Evolutionary conservation across 805 yeast genomes (phyloP).

Genomic region (Candida broadrunensis): DNA sequence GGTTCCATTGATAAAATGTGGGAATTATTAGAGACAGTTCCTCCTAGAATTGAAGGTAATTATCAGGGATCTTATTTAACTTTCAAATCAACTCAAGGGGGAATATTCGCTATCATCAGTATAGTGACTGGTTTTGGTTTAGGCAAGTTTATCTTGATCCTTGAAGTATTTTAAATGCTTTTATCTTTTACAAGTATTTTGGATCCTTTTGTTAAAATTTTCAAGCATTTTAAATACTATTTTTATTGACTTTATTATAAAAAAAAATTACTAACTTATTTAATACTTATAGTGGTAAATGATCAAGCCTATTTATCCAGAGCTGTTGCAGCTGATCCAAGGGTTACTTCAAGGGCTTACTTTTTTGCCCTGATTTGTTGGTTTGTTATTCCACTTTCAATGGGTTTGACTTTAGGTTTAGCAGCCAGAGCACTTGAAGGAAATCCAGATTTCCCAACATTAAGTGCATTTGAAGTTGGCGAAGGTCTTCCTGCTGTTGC

Average conservation of each 20-base stretch:
- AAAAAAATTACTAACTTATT: too few species aligned
- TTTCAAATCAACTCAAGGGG: conserved; percentile 18
- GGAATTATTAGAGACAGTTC: conserved; percentile 15
- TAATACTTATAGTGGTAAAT: conserved; percentile 13
- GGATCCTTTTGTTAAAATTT: too few species aligned
- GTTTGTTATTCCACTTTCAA: conserved; percentile 23
- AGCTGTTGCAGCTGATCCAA: conserved; percentile 22
- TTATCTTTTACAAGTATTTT: too few species aligned
- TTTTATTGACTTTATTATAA: too few species aligned
- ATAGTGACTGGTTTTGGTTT: conserved; percentile 21
- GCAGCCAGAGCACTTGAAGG: conserved; percentile 31
- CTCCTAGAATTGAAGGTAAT: conserved; percentile 12
- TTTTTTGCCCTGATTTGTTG: conserved; percentile 21
- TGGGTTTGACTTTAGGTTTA: conserved; percentile 31
- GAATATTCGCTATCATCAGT: conserved; percentile 16
- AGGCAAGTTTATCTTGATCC: too few species aligned
- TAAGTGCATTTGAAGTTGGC: conserved; percentile 14
- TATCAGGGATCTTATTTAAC: conserved; percentile 14
- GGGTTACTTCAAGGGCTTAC: conserved; percentile 18
- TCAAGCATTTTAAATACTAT: too few species aligned
- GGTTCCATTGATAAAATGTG: conserved; percentile 24
- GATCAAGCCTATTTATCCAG: conserved; percentile 25
- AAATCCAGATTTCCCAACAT: conserved; percentile 16
- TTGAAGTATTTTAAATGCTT: too few species aligned
- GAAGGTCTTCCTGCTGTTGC: conserved; percentile 20